Conservation (phyloP, 805 yeast species). For the Naumovozyma castellii region DNA sequence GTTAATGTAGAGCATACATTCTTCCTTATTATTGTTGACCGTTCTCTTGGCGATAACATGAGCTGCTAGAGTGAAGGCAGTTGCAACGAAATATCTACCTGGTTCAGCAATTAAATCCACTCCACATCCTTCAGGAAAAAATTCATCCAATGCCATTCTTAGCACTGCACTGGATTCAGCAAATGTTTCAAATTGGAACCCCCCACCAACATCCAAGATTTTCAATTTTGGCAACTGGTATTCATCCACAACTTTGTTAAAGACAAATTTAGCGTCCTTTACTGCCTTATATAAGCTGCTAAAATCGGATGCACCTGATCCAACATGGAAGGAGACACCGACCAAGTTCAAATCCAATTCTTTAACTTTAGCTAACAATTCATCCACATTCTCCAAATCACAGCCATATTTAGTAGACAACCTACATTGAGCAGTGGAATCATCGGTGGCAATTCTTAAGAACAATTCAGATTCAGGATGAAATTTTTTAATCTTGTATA, state of each 20-base stretch:
- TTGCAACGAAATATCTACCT: constrained; percentile 81
- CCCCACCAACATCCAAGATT: constrained; percentile 87
- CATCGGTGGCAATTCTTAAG: constrained; percentile 83
- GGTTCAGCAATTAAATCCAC: constrained; percentile 76
- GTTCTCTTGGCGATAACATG: constrained; percentile 78
- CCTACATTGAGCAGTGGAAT: constrained; percentile 75
- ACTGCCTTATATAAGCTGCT: constrained; percentile 61
- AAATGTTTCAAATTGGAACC: constrained; percentile 63
- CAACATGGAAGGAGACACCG: constrained; percentile 94
- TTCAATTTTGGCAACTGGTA: constrained; percentile 39
- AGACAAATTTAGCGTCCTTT: constrained; percentile 56
- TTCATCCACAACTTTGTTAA: constrained; percentile 43
- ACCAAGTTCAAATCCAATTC: constrained; percentile 52
- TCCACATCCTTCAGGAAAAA: constrained; percentile 44
- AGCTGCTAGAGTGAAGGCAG: constrained; percentile 76
- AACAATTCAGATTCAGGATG: constrained; percentile 66
- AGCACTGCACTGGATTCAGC: constrained; percentile 49
- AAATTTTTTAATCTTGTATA: constrained; percentile 55
- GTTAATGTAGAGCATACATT: constrained; percentile 74
- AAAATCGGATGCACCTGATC: constrained; percentile 81
- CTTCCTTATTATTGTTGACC: constrained; percentile 24
- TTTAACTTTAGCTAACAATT: constrained; percentile 52
- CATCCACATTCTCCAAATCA: constrained; percentile 41
- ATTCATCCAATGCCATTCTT: constrained; percentile 42
- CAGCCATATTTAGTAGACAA: constrained; percentile 88